Percentiles rank a stretch among this genome's conserved stretches.
phyloP scores from a whole-genome alignment of 345 rosid species.

The Gossypium turneri region DNA sequence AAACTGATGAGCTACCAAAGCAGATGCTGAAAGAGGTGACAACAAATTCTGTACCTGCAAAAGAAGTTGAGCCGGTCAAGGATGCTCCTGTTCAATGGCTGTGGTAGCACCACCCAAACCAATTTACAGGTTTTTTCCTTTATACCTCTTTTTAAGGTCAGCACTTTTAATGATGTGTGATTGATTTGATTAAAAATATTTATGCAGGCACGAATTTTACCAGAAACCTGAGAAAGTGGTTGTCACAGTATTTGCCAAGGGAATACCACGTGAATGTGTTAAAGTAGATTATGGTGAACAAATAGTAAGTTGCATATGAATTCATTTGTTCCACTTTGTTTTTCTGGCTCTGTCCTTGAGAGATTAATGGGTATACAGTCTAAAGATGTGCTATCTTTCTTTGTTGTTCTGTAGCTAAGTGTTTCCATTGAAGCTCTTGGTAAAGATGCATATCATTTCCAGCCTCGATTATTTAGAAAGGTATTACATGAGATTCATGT shows the following conservation, averaged over 20 bases:
- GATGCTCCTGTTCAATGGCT: slow-evolving; percentile 1
- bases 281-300: slow-evolving; percentile 80
- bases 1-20: slow-evolving; percentile 27
- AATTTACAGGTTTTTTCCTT: slow-evolving; percentile 43
- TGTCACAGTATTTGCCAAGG: slow-evolving; percentile 78
- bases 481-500: slow-evolving; percentile 30
- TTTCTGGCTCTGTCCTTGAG: not conserved
- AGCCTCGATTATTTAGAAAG: slow-evolving; percentile 88
- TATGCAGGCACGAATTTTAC: slow-evolving; percentile 71
- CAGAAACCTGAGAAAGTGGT: slow-evolving; percentile 93
- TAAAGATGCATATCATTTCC: slow-evolving; percentile 69
- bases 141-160: not conserved
- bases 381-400: not conserved
- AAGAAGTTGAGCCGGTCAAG: slow-evolving; percentile 20
- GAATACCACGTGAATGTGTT: slow-evolving; percentile 54
- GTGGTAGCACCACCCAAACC: slow-evolving; percentile 30
- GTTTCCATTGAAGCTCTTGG: slow-evolving; percentile 62
- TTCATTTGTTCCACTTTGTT: not conserved
- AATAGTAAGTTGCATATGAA: slow-evolving; percentile 42
- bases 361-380: not conserved
- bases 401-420: slow-evolving; percentile 59
- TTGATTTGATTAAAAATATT: slow-evolving; percentile 1
- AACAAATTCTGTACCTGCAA: slow-evolving; percentile 10
- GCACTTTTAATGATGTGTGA: not conserved
- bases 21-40: slow-evolving; percentile 14